Evolutionary conservation across 179 eudicot genomes (phyloP).

Genomic region (Corrigiola litoralis): DNA sequence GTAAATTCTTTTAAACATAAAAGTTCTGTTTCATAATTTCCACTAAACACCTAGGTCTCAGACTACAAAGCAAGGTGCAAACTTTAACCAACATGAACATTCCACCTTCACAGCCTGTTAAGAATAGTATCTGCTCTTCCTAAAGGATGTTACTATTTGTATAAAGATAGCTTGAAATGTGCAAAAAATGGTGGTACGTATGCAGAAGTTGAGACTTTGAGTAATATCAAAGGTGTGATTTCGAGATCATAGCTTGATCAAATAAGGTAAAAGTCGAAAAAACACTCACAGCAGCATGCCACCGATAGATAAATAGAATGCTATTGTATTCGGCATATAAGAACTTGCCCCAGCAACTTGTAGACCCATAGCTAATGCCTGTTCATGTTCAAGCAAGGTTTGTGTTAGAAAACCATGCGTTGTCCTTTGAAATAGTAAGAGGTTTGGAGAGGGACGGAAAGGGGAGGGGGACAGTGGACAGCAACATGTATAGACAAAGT

Average conservation of each 20-base stretch:
- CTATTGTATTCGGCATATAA: slow-evolving; percentile 35
- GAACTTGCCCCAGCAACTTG: slow-evolving; percentile 70
- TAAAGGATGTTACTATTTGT: too few relatives aligned
- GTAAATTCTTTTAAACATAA: too few relatives aligned
- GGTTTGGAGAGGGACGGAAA: background rate
- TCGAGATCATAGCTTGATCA: background rate
- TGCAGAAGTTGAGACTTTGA: too few relatives aligned
- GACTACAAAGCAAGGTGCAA: too few relatives aligned
- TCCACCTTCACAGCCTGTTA: too few relatives aligned
- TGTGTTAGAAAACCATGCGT: background rate
- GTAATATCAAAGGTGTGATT: background rate
- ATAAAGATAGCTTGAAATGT: too few relatives aligned
- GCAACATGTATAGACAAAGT: background rate
- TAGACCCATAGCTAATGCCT: slow-evolving; percentile 71
- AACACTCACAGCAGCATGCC: slow-evolving; percentile 77
- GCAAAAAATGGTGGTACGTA: too few relatives aligned
- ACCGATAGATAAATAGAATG: slow-evolving; percentile 65
- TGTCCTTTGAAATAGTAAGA: background rate
- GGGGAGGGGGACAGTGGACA: background rate
- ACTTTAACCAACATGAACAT: too few relatives aligned
- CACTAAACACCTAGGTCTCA: too few relatives aligned
- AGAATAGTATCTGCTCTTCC: too few relatives aligned
- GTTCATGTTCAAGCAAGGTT: slow-evolving; percentile 4
- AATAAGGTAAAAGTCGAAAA: background rate
- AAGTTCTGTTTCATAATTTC: too few relatives aligned